These are phyloP conservation scores for Verruconis gallopava DNA, from an alignment of 2,329 filamentous ascomycete species.

Conservation along the genomic window DNA sequence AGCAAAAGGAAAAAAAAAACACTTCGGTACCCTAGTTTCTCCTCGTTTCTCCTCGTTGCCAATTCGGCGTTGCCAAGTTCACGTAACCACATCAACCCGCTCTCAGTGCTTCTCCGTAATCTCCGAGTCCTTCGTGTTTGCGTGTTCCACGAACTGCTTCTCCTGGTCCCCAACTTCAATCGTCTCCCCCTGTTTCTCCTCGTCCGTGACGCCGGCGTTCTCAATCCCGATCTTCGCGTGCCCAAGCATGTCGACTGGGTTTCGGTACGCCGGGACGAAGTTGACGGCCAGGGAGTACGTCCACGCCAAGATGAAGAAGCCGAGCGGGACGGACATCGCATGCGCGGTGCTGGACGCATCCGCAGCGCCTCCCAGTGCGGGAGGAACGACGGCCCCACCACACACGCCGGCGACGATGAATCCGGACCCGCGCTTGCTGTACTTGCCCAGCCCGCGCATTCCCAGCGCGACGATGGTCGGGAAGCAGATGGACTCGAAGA, in stretches of 20 bases:
- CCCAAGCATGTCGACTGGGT: slow-evolving; percentile 1
- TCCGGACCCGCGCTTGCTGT: slow-evolving; percentile 26
- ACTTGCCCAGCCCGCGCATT: slow-evolving; percentile 24
- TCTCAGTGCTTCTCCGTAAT: too few relatives aligned
- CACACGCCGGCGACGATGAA: slow-evolving; percentile 24
- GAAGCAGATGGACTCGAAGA: slow-evolving; percentile 25
- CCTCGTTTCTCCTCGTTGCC: too few relatives aligned
- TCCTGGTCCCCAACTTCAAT: too few relatives aligned
- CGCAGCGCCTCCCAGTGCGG: slow-evolving; percentile 10
- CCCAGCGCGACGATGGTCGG: slow-evolving; percentile 25
- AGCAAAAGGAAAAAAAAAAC: too few relatives aligned
- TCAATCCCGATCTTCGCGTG: neutral
- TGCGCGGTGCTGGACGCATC: slow-evolving; percentile 13
- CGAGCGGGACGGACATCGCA: slow-evolving; percentile 24
- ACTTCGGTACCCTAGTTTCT: too few relatives aligned
- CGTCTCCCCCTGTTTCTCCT: too few relatives aligned
- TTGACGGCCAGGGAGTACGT: neutral
- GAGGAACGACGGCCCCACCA: slow-evolving; percentile 24
- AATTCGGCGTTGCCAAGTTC: too few relatives aligned
- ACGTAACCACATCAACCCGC: too few relatives aligned
- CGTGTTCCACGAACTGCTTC: too few relatives aligned
- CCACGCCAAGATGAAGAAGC: slow-evolving; percentile 15
- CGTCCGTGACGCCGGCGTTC: neutral
- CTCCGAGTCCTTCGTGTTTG: too few relatives aligned
- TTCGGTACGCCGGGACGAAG: slow-evolving; percentile 1